Percentiles rank a stretch among this genome's conserved stretches.
These are phyloP conservation scores for Malassezia vespertilionis DNA, from an alignment of 1,284 basidiomycete genomes.

Conservation along the genomic window DNA sequence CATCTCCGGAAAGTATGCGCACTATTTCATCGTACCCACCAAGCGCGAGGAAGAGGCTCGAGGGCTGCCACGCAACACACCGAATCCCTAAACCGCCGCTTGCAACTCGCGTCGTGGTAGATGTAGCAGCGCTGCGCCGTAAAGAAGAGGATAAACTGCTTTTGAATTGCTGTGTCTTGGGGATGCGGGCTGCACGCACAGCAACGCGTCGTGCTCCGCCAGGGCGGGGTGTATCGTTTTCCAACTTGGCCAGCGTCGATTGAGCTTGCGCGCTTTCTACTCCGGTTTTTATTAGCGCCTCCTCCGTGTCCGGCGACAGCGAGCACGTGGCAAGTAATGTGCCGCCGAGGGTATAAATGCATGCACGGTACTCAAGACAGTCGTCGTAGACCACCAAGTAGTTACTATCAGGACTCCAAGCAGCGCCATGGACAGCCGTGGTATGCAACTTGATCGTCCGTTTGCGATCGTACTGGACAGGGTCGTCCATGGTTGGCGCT, in stretches of 20 bases:
- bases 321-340: conserved; percentile 1
- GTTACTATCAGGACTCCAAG: conserved; percentile 15
- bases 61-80: conserved; percentile 40
- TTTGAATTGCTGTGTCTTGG: background rate
- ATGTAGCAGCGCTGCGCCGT: background rate
- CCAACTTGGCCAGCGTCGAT: background rate
- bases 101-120: conserved; percentile 1
- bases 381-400: conserved; percentile 8
- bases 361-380: conserved; percentile 8
- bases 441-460: conserved; percentile 8
- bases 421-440: background rate
- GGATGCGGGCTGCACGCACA: background rate
- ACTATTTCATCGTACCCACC: conserved; percentile 46
- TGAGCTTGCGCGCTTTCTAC: conserved; percentile 1
- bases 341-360: conserved; percentile 4
- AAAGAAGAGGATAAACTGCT: too few species aligned
- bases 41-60: conserved; percentile 40
- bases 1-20: conserved; percentile 21
- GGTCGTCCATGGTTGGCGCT: conserved; percentile 1
- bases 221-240: background rate
- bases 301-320: background rate
- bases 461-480: conserved; percentile 1
- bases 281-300: background rate
- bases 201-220: conserved; percentile 5
- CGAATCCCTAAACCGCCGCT: conserved; percentile 43